Conservation (phyloP, 2,329 filamentous ascomycete genomes). For the Metarhizium album region DNA sequence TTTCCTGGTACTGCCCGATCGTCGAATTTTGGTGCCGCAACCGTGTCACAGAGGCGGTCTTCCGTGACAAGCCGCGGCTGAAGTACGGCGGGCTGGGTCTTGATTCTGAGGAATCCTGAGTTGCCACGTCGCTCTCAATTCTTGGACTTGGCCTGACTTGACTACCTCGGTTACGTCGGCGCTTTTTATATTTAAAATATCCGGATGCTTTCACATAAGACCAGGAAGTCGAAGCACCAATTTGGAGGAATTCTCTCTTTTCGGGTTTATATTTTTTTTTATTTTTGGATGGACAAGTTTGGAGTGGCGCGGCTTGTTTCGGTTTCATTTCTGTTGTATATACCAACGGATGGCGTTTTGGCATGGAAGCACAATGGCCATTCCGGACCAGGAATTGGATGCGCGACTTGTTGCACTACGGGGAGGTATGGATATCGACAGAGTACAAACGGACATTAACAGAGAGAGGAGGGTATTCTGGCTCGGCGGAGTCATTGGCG, state of each 20-base stretch:
- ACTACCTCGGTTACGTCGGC: neutral
- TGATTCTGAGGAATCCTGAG: neutral
- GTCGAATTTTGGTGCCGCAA: slow-evolving; percentile 34
- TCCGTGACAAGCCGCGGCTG: slow-evolving; percentile 39
- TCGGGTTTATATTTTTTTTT: neutral
- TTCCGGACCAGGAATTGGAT: neutral
- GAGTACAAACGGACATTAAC: neutral
- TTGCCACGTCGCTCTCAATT: neutral
- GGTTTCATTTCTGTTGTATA: neutral
- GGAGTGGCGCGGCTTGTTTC: neutral
- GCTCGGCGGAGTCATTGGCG: neutral
- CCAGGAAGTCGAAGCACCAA: neutral
- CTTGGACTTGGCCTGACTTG: neutral
- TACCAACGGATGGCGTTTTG: neutral
- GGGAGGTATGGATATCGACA: neutral
- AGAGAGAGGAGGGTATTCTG: neutral
- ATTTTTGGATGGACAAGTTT: neutral
- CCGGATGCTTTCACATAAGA: neutral
- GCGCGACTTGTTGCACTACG: neutral
- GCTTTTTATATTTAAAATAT: neutral
- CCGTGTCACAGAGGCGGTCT: slow-evolving; percentile 29
- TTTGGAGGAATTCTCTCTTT: neutral
- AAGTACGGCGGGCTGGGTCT: slow-evolving; percentile 4
- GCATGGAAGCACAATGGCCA: neutral
- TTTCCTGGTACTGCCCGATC: slow-evolving; percentile 28